phyloP scores from a whole-genome alignment of 2,329 filamentous ascomycete genomes.

The Xylaria sp. region DNA sequence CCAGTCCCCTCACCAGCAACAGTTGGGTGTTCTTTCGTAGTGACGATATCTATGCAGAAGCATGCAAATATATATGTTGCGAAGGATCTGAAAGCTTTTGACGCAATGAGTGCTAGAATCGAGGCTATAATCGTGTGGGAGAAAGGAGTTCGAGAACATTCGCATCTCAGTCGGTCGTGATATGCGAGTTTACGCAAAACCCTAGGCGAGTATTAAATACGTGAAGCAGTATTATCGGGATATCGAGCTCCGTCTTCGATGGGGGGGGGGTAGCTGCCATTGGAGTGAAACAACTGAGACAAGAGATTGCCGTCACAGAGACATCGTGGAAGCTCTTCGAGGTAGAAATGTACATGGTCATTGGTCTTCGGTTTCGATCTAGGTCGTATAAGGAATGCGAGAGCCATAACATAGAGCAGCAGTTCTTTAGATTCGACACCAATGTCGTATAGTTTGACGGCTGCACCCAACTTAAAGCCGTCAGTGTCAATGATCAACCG shows the following conservation, averaged over 20 bases:
- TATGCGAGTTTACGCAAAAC: neutral
- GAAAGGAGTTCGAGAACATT: neutral
- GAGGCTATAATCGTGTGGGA: neutral
- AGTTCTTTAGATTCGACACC: neutral
- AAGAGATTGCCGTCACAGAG: neutral
- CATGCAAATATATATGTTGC: neutral
- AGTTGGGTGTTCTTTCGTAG: neutral
- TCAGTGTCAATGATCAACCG: neutral
- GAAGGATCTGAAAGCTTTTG: neutral
- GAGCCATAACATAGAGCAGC: neutral
- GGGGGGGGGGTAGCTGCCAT: neutral
- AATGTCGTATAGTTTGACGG: neutral
- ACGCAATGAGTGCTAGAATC: neutral
- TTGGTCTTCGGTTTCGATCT: neutral
- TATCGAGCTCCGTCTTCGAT: neutral
- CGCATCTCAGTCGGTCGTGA: neutral
- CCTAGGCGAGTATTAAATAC: neutral
- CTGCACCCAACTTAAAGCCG: neutral
- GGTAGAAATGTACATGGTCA: neutral
- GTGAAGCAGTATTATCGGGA: neutral
- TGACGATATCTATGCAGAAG: neutral
- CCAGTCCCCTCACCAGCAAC: neutral
- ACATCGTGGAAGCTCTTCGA: constrained; percentile 3
- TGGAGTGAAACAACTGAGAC: neutral
- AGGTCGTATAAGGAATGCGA: neutral